phyloP scores from a whole-genome alignment of 2,329 filamentous ascomycete species.

The Xylaria polymorpha region DNA sequence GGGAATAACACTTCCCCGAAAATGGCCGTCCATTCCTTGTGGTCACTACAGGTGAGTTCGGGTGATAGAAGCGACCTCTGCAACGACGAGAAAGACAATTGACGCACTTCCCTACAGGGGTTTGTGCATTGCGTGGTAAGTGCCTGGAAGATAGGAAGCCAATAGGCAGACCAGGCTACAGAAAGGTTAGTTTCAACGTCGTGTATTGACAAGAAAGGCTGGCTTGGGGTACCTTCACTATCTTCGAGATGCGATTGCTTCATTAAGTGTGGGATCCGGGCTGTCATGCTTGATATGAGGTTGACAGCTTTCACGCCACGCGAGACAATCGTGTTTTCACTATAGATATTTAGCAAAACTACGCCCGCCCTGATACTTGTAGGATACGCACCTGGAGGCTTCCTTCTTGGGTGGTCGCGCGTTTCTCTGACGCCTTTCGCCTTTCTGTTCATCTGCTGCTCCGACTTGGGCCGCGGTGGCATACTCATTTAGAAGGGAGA shows the following conservation, averaged over 20 bases:
- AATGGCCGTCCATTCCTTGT: constrained; percentile 93
- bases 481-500: constrained; percentile 88
- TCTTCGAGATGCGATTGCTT: constrained; percentile 92
- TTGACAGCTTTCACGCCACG: constrained; percentile 84
- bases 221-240: constrained; percentile 72
- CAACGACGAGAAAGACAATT: constrained; percentile 85
- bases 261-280: constrained; percentile 86
- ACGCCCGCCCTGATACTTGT: neutral
- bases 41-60: constrained; percentile 82
- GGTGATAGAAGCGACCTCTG: constrained; percentile 88
- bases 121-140: constrained; percentile 93
- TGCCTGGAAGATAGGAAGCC: constrained; percentile 92
- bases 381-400: constrained; percentile 64
- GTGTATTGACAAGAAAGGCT: neutral
- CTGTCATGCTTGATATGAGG: constrained; percentile 84
- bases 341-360: constrained; percentile 49
- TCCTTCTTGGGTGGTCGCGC: constrained; percentile 60
- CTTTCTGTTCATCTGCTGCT: constrained; percentile 74
- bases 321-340: constrained; percentile 77
- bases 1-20: constrained; percentile 95
- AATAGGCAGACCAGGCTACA: constrained; percentile 96
- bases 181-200: constrained; percentile 44
- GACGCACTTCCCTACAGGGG: constrained; percentile 90
- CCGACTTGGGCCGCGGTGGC: constrained; percentile 83
- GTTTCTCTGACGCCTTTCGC: constrained; percentile 62